Base-by-base conservation (phyloP, 2,329 filamentous ascomycete species). In the Epichloe typhina region DNA sequence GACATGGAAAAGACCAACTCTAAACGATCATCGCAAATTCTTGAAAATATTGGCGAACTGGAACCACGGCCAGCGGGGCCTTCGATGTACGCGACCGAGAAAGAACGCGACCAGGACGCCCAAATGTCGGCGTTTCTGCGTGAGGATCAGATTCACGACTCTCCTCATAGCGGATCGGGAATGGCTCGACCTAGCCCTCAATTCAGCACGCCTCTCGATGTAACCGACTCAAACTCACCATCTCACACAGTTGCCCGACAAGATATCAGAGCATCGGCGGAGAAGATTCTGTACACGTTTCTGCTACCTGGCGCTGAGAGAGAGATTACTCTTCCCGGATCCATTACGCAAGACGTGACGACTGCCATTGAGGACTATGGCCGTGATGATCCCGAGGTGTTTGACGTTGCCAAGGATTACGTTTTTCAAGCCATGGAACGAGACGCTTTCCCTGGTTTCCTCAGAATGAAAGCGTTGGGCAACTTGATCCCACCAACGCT, bases 341-440 rank as follows among this genome's bases (percentile, higher is more conserved):
- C 82, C 36, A 95, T 97, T 62, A 84, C 91, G 0, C 78, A 86
- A 50, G 83, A 90, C 23, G 90, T 97, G 53, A 94, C 89, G 39
- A 77, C 83, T 19, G 80, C 88, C 13, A 94, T 98, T 55, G 93
- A 98, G 69, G 85, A 91, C 58, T 83, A 88, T 56, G 88, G 88
- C 44, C 83, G 93, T 59, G 93, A 97, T 61, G 93, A 98, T 64
- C 93, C 93, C 0, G 93, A 98, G 66, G 86, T 98, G 12, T 98
- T 98, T 61, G 93, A 97, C 64, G 83, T 88, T 19, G 93, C 93
- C 50, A 98, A 98, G 73, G 93, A 98, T 71, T 98, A 97, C 65
- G 93, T 97, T 55, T 98, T 97, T 68, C 94, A 98, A 69, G 94
- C 94, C 36, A 98, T 98, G 93, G 94, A 98, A 70, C 82, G 94